A percentile compares a stretch with the other conserved stretches of the same genome.
phyloP scores from a whole-genome alignment of 2,329 filamentous ascomycete species.

The Sporothrix curviconia region DNA sequence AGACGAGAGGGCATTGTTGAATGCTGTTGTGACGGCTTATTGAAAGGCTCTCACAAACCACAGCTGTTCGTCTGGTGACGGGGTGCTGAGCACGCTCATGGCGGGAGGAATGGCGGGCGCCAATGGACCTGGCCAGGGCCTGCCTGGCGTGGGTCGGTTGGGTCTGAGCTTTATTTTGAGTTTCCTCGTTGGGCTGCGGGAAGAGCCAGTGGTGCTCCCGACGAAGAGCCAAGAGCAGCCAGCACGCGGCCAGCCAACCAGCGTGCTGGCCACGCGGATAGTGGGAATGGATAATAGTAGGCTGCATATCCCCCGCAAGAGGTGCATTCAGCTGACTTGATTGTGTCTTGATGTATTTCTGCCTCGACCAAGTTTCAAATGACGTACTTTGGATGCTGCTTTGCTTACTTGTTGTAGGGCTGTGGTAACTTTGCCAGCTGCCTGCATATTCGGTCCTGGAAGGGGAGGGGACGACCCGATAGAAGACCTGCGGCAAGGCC shows the following conservation, averaged over 20 bases:
- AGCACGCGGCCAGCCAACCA: background rate
- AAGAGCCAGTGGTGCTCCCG: slow-evolving; percentile 6
- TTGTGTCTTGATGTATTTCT: background rate
- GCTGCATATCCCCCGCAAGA: no score
- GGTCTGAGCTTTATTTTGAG: background rate
- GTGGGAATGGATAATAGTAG: background rate
- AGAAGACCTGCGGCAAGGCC: no score
- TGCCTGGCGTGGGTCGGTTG: background rate
- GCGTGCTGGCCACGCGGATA: background rate
- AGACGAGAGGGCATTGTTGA: no score
- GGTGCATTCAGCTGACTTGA: background rate
- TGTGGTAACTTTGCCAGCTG: no score
- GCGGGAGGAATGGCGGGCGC: background rate
- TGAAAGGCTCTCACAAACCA: background rate
- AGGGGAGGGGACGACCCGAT: no score
- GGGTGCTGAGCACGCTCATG: background rate
- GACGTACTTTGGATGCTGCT: background rate
- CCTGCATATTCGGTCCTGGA: background rate
- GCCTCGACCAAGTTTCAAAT: no score
- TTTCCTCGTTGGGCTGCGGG: background rate
- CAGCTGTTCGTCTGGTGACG: background rate
- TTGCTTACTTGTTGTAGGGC: no score
- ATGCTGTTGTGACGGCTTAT: background rate
- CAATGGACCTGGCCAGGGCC: background rate
- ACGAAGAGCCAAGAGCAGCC: background rate